phyloP scores from a whole-genome alignment of 2,329 filamentous ascomycete species.

The Triangularia verruculosa region DNA sequence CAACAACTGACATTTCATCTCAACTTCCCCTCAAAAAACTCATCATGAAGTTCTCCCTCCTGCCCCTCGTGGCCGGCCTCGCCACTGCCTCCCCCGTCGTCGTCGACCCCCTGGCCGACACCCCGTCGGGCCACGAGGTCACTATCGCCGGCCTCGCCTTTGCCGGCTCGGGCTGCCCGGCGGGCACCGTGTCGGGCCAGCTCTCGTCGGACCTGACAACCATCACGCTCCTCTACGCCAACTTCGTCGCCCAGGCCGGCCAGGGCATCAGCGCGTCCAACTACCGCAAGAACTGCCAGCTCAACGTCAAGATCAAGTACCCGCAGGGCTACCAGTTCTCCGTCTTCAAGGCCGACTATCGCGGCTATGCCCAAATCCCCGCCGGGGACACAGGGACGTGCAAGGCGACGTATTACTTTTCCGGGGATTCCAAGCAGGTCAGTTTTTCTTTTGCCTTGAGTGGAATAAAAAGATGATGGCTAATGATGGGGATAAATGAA shows the following conservation, averaged over 20 bases:
- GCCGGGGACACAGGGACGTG: conserved; percentile 45
- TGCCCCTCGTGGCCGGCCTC: conserved; percentile 19
- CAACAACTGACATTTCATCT: too few relatives aligned
- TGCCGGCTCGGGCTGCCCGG: conserved; percentile 31
- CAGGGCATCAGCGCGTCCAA: conserved; percentile 40
- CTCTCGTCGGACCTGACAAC: conserved; percentile 30
- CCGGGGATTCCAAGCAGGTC: conserved; percentile 43
- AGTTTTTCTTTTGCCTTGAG: too few relatives aligned
- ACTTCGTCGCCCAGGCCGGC: conserved; percentile 49
- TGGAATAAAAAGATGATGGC: too few relatives aligned
- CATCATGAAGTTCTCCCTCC: conserved; percentile 1
- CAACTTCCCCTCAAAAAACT: conserved; percentile 19
- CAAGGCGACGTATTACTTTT: conserved; percentile 55
- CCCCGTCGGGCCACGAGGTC: conserved; percentile 29
- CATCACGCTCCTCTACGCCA: conserved; percentile 51
- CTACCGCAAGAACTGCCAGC: conserved; percentile 52
- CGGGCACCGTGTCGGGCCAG: conserved; percentile 26
- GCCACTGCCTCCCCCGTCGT: conserved; percentile 15
- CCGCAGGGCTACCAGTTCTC: conserved; percentile 53
- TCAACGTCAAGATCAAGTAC: conserved; percentile 51
- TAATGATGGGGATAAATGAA: too few relatives aligned
- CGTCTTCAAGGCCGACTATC: conserved; percentile 50
- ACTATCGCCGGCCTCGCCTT: conserved; percentile 28
- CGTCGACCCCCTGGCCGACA: conserved; percentile 9
- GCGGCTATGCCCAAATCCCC: conserved; percentile 48